phyloP scores from a whole-genome alignment of 805 yeast genomes.

The Lipomyces chichibuensis region DNA sequence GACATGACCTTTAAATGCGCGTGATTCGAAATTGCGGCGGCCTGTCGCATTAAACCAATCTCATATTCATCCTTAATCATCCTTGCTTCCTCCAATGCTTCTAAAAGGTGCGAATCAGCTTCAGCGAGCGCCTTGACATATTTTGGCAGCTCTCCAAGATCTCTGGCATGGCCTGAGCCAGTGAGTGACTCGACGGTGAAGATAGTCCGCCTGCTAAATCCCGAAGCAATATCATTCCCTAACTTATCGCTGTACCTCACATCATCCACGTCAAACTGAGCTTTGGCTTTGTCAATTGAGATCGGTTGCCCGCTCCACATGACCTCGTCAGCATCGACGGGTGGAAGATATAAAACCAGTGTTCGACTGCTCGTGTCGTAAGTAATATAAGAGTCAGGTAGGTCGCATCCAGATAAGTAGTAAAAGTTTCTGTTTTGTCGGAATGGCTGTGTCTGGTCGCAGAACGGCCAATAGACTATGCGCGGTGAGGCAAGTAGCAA shows the following conservation, averaged over 20 bases:
- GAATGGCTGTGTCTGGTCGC: slow-evolving; percentile 73
- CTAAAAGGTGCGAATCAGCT: slow-evolving; percentile 41
- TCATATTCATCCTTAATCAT: slow-evolving; percentile 83
- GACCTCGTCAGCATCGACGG: slow-evolving; percentile 82
- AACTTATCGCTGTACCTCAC: slow-evolving; percentile 66
- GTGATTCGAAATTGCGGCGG: slow-evolving; percentile 81
- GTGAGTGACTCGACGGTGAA: slow-evolving; percentile 39
- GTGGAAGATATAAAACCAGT: slow-evolving; percentile 76
- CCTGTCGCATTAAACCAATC: slow-evolving; percentile 72
- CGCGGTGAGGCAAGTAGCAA: slow-evolving; percentile 39
- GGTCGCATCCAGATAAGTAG: slow-evolving; percentile 79
- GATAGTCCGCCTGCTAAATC: slow-evolving; percentile 19
- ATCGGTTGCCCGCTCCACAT: slow-evolving; percentile 97
- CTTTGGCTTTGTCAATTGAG: slow-evolving; percentile 62
- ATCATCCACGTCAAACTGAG: slow-evolving; percentile 77
- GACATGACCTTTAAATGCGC: slow-evolving; percentile 92
- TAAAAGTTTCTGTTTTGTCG: slow-evolving; percentile 91
- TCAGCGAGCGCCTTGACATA: neutral
- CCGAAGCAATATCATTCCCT: slow-evolving; percentile 38
- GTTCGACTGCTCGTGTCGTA: slow-evolving; percentile 58
- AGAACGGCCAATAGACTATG: slow-evolving; percentile 50
- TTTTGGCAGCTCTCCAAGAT: slow-evolving; percentile 10
- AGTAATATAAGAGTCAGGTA: slow-evolving; percentile 74
- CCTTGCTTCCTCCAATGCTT: slow-evolving; percentile 86
- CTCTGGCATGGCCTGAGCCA: slow-evolving; percentile 26